Conservation (phyloP, 306 rosid genomes). For the Albizia julibrissin region DNA sequence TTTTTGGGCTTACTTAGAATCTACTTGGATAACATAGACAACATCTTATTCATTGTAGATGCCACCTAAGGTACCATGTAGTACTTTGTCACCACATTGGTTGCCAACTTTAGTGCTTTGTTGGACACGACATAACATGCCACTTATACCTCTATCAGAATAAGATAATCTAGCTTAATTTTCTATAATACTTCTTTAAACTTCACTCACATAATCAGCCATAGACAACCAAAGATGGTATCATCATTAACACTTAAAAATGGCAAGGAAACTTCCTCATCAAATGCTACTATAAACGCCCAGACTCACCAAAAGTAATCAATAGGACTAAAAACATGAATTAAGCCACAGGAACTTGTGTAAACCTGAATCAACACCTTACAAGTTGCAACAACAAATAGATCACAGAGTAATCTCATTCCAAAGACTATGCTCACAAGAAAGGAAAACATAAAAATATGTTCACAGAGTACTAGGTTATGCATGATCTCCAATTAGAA, state of each 20-base stretch:
- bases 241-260: neutral
- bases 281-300: neutral
- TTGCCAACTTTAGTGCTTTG: too few relatives aligned
- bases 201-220: neutral
- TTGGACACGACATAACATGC: too few relatives aligned
- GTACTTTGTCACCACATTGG: too few relatives aligned
- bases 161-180: neutral
- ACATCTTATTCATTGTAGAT: too few relatives aligned
- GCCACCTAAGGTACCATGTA: too few relatives aligned
- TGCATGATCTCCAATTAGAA: neutral
- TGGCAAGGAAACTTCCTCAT: neutral
- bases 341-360: neutral
- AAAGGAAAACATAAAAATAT: neutral
- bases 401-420: neutral
- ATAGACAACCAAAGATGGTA: neutral
- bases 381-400: neutral
- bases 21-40: too few relatives aligned
- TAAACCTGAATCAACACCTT: neutral
- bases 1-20: too few relatives aligned
- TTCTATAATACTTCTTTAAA: neutral
- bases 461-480: neutral
- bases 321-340: neutral
- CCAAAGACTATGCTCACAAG: neutral
- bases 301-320: neutral
- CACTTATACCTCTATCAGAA: too few relatives aligned